Percentiles rank a stretch among this genome's conserved stretches.
These are phyloP conservation scores for Chrysanthemum lavandulifolium DNA, from an alignment of 129 eudicot genomes.

Conservation along the genomic window DNA sequence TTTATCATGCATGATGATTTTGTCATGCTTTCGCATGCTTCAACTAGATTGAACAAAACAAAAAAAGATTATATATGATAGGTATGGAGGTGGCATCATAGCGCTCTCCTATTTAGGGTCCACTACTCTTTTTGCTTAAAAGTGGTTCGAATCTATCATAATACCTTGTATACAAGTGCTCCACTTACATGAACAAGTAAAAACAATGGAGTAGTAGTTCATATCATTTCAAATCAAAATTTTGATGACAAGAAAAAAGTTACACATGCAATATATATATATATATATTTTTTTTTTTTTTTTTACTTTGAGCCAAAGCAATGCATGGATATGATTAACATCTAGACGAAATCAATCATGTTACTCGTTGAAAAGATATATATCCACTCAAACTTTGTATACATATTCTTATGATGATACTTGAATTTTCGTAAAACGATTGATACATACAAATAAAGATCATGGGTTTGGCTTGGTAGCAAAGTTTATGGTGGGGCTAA, in stretches of 20 bases:
- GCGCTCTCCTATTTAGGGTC: conserved; percentile 23
- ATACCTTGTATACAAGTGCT: conserved; percentile 45
- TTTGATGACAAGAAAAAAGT: not conserved
- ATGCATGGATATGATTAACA: conserved; percentile 52
- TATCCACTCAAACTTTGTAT: not conserved
- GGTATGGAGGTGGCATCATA: conserved; percentile 44
- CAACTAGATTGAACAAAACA: conserved; percentile 25
- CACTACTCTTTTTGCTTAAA: conserved; percentile 32
- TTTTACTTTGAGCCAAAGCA: conserved; percentile 54
- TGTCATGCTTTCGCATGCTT: conserved; percentile 82
- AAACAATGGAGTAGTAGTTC: conserved; percentile 24
- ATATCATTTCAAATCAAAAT: conserved; percentile 16
- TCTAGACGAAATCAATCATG: conserved; percentile 36
- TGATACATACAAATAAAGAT: not conserved
- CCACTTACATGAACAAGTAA: conserved; percentile 50
- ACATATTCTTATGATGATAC: conserved; percentile 3
- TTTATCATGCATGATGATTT: conserved; percentile 33
- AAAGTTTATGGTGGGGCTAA: conserved; percentile 31
- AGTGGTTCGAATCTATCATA: conserved; percentile 31
- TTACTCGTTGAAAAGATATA: conserved; percentile 20
- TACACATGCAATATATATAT: conserved; percentile 2
- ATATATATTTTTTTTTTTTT: conserved; percentile 11
- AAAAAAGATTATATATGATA: not conserved
- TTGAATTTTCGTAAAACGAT: not conserved
- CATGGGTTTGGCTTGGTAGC: conserved; percentile 32